Evolutionary conservation across 192 early-diverging fungal species (phyloP).

Genomic region (Physocladia obscura): DNA sequence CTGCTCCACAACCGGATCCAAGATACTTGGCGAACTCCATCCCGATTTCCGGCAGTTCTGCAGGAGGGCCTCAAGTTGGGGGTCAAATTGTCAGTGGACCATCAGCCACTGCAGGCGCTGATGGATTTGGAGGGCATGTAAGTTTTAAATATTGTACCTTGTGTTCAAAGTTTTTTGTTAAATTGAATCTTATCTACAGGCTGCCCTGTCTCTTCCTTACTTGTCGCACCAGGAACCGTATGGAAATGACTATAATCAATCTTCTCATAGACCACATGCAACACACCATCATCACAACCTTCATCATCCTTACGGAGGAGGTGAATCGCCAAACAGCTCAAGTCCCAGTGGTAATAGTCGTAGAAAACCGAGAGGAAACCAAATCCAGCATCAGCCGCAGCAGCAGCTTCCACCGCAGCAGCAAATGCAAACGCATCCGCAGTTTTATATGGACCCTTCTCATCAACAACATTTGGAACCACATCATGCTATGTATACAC

Average conservation of each 20-base stretch:
- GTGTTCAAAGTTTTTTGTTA: too few relatives aligned
- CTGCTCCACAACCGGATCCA: background rate
- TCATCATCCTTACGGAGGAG: conserved; percentile 18
- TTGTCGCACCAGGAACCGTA: background rate
- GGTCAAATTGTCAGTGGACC: too few relatives aligned
- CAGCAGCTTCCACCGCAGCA: background rate
- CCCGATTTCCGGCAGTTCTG: too few relatives aligned
- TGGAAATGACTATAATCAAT: conserved; percentile 3
- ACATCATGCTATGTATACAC: conserved; percentile 6
- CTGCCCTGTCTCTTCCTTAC: conserved; percentile 1
- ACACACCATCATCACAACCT: background rate
- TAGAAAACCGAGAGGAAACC: background rate
- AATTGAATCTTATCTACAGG: too few relatives aligned
- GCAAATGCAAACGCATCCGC: conserved; percentile 8
- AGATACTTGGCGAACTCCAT: too few relatives aligned
- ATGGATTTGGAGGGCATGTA: background rate
- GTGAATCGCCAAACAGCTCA: background rate
- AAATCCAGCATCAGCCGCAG: background rate
- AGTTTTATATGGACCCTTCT: conserved; percentile 1
- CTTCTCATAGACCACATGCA: conserved; percentile 13
- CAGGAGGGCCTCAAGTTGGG: too few relatives aligned
- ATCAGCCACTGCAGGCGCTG: too few relatives aligned
- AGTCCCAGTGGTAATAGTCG: background rate
- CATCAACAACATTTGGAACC: background rate
- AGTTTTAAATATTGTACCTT: too few relatives aligned